Evolutionary conservation across 257 asterid genomes (phyloP).

Genomic region (Henckelia pumila): DNA sequence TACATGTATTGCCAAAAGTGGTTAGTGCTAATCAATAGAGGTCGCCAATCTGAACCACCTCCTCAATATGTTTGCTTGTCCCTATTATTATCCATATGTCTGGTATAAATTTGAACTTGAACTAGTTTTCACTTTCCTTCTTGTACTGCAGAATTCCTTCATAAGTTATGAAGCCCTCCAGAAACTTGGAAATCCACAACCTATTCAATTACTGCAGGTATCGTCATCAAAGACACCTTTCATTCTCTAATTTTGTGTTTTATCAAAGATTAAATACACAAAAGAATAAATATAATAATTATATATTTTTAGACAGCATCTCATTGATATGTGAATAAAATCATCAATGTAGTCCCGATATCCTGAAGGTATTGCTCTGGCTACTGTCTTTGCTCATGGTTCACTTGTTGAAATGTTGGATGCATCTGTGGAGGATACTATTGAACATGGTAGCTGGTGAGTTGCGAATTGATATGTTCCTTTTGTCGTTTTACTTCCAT

Average conservation of each 20-base stretch:
- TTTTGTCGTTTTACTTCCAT: neutral
- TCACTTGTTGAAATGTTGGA: conserved; percentile 87
- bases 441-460: conserved; percentile 93
- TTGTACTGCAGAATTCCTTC: conserved; percentile 67
- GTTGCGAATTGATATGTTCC: conserved; percentile 28
- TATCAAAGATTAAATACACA: neutral
- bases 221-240: conserved; percentile 19
- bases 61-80: neutral
- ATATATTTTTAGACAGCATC: conserved; percentile 12
- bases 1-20: too few relatives aligned
- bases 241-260: conserved; percentile 13
- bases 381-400: conserved; percentile 67
- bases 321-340: conserved; percentile 31
- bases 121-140: conserved; percentile 10
- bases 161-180: conserved; percentile 74
- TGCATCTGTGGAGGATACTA: conserved; percentile 83
- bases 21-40: too few relatives aligned
- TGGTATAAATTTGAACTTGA: conserved; percentile 7
- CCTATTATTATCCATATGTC: conserved; percentile 5
- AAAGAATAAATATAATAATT: neutral
- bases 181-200: conserved; percentile 94
- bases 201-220: conserved; percentile 90
- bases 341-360: conserved; percentile 70
- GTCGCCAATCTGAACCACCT: neutral
- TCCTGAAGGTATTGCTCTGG: conserved; percentile 86